A percentile compares a stretch with the other conserved stretches of the same genome.
Evolutionary conservation across 2,329 filamentous ascomycete species (phyloP).

Genomic region (Fusarium phyllophilum): DNA sequence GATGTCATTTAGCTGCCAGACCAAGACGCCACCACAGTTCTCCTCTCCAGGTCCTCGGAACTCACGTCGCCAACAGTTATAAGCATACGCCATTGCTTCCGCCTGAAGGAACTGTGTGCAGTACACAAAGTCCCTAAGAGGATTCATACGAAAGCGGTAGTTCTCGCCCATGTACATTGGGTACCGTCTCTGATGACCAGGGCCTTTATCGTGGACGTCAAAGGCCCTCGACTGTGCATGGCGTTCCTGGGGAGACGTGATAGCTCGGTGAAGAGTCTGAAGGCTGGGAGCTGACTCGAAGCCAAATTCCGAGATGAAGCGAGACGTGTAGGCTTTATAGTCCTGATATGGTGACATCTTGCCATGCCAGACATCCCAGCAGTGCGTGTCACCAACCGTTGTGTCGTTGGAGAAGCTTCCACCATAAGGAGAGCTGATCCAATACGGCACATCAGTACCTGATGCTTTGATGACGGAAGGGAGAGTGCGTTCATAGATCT

Average conservation of each 20-base stretch:
- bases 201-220: neutral
- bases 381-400: neutral
- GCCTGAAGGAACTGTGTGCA: constrained; percentile 5
- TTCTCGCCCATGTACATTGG: constrained; percentile 15
- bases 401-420: neutral
- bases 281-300: constrained; percentile 6
- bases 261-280: accelerated
- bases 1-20: constrained; percentile 16
- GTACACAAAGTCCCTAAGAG: neutral
- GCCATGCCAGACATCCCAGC: constrained; percentile 10
- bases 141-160: constrained; percentile 4
- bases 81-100: neutral
- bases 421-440: neutral
- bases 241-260: neutral
- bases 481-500: neutral
- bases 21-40: neutral
- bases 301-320: neutral
- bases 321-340: constrained; percentile 1
- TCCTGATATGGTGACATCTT: constrained; percentile 1
- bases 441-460: neutral
- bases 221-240: neutral
- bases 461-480: neutral
- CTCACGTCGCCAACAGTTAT: constrained; percentile 11
- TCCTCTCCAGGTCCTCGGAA: neutral
- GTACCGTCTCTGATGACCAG: constrained; percentile 3